Evolutionary conservation across 2,329 filamentous ascomycete species (phyloP).

Genomic region (Botrytis fabae): DNA sequence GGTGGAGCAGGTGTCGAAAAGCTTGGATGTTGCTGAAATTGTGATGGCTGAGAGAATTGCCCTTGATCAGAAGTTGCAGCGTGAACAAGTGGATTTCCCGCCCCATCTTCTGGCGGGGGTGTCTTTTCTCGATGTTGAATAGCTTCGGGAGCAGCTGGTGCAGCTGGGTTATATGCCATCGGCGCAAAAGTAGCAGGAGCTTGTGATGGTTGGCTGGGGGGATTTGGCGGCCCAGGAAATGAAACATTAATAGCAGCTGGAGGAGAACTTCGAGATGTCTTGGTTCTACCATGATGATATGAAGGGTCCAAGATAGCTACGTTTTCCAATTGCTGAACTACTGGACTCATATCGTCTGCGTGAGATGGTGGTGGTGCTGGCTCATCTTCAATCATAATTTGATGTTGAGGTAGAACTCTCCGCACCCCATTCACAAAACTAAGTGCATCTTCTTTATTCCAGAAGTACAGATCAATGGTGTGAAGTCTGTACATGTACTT

Average conservation of each 20-base stretch:
- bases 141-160: conserved; percentile 71
- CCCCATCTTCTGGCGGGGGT: conserved; percentile 68
- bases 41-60: conserved; percentile 54
- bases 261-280: conserved; percentile 34
- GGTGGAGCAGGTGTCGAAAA: conserved; percentile 26
- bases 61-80: conserved; percentile 59
- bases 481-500: conserved; percentile 80
- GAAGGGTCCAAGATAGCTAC: conserved; percentile 64
- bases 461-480: conserved; percentile 76
- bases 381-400: conserved; percentile 65
- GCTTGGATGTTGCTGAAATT: conserved; percentile 35
- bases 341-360: conserved; percentile 58
- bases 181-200: conserved; percentile 50
- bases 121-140: conserved; percentile 77
- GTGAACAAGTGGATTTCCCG: conserved; percentile 57
- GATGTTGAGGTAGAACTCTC: conserved; percentile 60
- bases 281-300: conserved; percentile 42
- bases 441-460: conserved; percentile 70
- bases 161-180: conserved; percentile 77
- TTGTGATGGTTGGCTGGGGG: conserved; percentile 41
- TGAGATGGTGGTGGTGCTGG: conserved; percentile 53
- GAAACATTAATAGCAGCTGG: conserved; percentile 23
- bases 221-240: conserved; percentile 39
- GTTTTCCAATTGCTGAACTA: conserved; percentile 73
- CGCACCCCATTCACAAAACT: conserved; percentile 69